Evolutionary conservation across 2,329 filamentous ascomycete genomes (phyloP).

Genomic region (Aspergillus awamori): DNA sequence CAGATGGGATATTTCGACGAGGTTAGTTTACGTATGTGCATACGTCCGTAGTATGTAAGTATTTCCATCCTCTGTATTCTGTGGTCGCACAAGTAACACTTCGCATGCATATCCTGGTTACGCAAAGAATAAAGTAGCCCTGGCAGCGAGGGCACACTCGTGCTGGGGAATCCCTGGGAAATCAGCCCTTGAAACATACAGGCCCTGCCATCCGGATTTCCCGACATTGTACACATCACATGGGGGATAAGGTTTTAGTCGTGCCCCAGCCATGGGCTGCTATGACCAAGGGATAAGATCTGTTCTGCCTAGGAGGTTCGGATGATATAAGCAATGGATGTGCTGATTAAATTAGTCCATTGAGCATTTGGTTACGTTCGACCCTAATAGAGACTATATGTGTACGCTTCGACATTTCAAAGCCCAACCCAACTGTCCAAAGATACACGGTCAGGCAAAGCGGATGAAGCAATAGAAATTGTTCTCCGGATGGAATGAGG

Average conservation of each 20-base stretch:
- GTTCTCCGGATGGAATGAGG: conserved; percentile 32
- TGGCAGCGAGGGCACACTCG: conserved; percentile 1
- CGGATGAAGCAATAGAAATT: conserved; percentile 19
- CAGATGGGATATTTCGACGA: background rate
- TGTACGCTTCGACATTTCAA: conserved; percentile 26
- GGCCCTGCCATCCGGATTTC: background rate
- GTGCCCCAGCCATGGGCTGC: background rate
- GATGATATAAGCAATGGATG: no score
- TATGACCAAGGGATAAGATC: background rate
- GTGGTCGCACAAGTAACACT: background rate
- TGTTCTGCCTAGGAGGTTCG: no score
- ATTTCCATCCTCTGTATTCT: background rate
- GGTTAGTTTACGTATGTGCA: background rate
- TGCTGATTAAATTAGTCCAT: background rate
- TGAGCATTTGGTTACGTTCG: background rate
- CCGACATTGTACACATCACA: conserved; percentile 1
- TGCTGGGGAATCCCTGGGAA: background rate
- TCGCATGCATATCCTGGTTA: conserved; percentile 8
- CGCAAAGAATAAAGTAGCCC: background rate
- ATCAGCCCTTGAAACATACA: background rate
- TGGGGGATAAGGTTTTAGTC: background rate
- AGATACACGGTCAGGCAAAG: conserved; percentile 20
- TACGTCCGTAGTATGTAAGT: background rate
- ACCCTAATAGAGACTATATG: background rate
- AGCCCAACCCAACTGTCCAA: conserved; percentile 16